Base-by-base conservation (phyloP, 345 rosid genomes). In the rapeseed (Brassica napus) region DNA sequence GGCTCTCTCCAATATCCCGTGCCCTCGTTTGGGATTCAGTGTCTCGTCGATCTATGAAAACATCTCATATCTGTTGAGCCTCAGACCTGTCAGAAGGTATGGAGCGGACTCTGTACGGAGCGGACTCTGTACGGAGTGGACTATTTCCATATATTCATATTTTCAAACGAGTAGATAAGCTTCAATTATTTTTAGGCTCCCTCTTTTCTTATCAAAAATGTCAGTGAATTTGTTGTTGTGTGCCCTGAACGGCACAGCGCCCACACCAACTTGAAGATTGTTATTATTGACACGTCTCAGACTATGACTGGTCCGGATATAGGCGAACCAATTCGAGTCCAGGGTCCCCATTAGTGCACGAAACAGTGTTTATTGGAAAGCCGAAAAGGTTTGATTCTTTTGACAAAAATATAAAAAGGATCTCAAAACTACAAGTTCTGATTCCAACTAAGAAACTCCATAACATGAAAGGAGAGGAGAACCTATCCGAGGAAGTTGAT, bases 401-500 rank as follows among this genome's bases (percentile, higher is more conserved):
- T 44, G 54, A 66, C 31, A 23, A 59, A 31, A 59, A 39, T 49
- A 35, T 30, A 21, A 71, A 10, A 64, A 42, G 5, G 65, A 78
- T 72, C 72, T 78, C 74, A 39, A 49, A 65, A 72, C 72, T 65
- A 71, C 12, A 54, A n/a, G 68, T 73, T 30, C 52, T 72, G 30
- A 44, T 66, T 79, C 55, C 77, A 18, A 39, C 82, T 74, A 68
- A 63, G 8, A 34, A 30, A 7, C 12, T 75, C 68, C 72, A 35
- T 8, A 30, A 31, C 55, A 59, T 16, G 23, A 54, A 54, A 54
- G 58, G 73, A 47, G 81, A 71, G 30, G 30, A 68, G 16, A 81
- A 68, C 78, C 28, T 82, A 82, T 55, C 97, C 98, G 14, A 89
- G 84, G 90, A 89, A 91, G 82, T 93, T 89, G 87, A 91, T 88